phyloP scores from a whole-genome alignment of 2,329 filamentous ascomycete genomes.

The Clarireedia monteithiana region DNA sequence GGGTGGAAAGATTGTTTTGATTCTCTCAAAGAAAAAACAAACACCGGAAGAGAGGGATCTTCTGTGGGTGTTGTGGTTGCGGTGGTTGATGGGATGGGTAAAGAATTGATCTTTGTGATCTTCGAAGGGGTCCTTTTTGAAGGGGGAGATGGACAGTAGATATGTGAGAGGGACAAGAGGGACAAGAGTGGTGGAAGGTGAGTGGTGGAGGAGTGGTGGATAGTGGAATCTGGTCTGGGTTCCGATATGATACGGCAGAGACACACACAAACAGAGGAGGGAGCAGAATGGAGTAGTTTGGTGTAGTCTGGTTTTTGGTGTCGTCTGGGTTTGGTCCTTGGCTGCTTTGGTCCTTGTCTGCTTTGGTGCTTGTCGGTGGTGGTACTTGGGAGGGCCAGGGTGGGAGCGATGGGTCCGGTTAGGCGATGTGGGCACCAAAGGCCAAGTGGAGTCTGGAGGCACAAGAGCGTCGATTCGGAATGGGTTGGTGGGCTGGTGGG shows the following conservation, averaged over 20 bases:
- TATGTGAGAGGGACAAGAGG: conserved; percentile 11
- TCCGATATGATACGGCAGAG: conserved; percentile 6
- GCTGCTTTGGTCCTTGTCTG: not conserved
- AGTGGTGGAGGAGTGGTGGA: not conserved
- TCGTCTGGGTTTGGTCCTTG: not conserved
- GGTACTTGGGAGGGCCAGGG: not conserved
- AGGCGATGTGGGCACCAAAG: not conserved
- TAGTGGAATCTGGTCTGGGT: conserved; percentile 1
- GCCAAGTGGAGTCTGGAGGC: too few relatives aligned
- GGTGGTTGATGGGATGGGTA: not conserved
- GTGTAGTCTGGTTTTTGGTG: too few relatives aligned
- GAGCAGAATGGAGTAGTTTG: not conserved
- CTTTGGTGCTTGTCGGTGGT: not conserved
- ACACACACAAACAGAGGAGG: conserved; percentile 5
- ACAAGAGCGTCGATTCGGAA: too few relatives aligned
- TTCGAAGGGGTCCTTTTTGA: not conserved
- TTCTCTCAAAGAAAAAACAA: not conserved
- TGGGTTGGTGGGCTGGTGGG: too few relatives aligned
- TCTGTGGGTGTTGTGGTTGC: not conserved
- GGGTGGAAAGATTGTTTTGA: not conserved
- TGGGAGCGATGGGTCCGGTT: not conserved
- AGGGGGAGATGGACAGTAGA: conserved; percentile 7
- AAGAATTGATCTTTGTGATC: not conserved
- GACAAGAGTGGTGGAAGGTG: not conserved
- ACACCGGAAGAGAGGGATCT: not conserved